Base-by-base conservation (phyloP, 805 yeast species). In the Cyberlindnera sargentensis region DNA sequence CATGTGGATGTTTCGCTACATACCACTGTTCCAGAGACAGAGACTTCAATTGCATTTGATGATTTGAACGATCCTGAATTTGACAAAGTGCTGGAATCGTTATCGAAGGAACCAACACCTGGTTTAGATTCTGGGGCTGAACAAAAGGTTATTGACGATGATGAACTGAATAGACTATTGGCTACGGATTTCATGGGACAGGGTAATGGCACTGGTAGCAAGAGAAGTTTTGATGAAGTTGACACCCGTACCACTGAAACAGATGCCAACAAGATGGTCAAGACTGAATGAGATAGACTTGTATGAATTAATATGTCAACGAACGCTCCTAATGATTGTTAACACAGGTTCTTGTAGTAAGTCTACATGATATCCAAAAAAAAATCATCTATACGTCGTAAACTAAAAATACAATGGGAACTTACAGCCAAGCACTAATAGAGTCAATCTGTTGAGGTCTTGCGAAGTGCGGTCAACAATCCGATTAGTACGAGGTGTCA, bases 401-500 rank as follows among this genome's bases (percentile, higher is more conserved):
- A 15, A 15, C 30, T 9, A 28, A 28, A 28, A 28, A 9, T 28
- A 28, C 30, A 28, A 6, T 9, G 30, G 30, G 20, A 15, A 15
- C 20, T 15, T 15, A 15, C 20, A 15, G 20, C 20, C 20, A 15
- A 15, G 20, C 20, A 15, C 20, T 15, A 15, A 15, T 15, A 28
- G 30, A 28, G 9, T 28, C 30, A 28, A 28, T 28, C 30, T 28
- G 9, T 6, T 9, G 34, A 31, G n/a, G 6, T 31, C n/a, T 15
- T 31, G 34, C 4, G 5, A 5, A 5, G 25, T 35, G 29, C 6
- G 28, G 2, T 69, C 96, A 89, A 75, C 88, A 15, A 15, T 15
- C 20, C 87, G 96, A 30, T 48, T 69, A 81, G 63, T 78, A 77
- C 48, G 73, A 62, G 39, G 85, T 80, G 71, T 88, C 96, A 52